Percentiles rank a stretch among this genome's conserved stretches.
Conservation (phyloP, 257 asterid species). For the Solanum paucissectum region DNA sequence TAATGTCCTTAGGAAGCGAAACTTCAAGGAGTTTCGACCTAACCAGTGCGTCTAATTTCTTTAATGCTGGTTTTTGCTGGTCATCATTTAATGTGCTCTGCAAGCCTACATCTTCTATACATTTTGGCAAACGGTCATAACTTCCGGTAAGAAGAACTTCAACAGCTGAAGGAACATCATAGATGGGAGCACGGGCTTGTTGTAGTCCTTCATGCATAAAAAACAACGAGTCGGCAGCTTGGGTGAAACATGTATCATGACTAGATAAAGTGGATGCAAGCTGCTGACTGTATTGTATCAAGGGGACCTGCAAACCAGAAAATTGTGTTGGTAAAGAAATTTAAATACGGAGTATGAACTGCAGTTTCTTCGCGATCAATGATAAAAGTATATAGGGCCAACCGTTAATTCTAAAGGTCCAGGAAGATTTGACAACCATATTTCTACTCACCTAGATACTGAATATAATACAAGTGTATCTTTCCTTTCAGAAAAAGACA, state of each 20-base stretch:
- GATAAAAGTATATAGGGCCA: not conserved
- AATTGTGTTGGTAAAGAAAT: conserved; percentile 1
- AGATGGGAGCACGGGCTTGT: conserved; percentile 97
- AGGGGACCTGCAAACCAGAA: conserved; percentile 67
- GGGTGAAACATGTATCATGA: conserved; percentile 94
- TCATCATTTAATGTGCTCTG: conserved; percentile 59
- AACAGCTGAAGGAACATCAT: conserved; percentile 92
- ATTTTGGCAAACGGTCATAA: conserved; percentile 82
- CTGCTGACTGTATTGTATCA: conserved; percentile 86
- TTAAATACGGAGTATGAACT: not conserved
- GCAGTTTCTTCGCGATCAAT: not conserved
- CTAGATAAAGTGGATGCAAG: conserved; percentile 82
- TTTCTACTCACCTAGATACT: not conserved
- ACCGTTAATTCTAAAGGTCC: not conserved
- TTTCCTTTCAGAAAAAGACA: not conserved
- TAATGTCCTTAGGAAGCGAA: conserved; percentile 74
- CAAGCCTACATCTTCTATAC: conserved; percentile 78
- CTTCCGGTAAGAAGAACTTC: conserved; percentile 85
- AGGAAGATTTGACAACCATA: not conserved
- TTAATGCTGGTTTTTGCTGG: conserved; percentile 72
- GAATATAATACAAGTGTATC: not conserved
- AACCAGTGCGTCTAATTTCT: conserved; percentile 78
- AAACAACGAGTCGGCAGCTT: conserved; percentile 97
- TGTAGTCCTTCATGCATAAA: conserved; percentile 98
- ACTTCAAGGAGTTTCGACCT: conserved; percentile 79